Conservation (phyloP, 2,329 filamentous ascomycete species). For the Ascosphaera acerosa region DNA sequence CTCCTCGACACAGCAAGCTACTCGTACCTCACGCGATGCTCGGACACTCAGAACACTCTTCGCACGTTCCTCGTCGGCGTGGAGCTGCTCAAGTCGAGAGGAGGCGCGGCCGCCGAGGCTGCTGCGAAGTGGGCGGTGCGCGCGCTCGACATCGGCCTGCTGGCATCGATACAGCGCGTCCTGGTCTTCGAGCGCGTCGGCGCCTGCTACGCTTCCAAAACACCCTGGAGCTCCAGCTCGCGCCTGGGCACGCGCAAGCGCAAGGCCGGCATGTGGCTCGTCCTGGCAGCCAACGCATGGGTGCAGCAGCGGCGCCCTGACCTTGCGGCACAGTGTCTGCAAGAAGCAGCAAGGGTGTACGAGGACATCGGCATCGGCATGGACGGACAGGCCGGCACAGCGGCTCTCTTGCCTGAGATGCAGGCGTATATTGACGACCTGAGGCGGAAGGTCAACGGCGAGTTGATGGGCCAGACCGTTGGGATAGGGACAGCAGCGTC, state of each 20-base stretch:
- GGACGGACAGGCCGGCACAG: constrained; percentile 8
- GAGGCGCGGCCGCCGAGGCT: constrained; percentile 58
- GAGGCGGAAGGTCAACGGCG: constrained; percentile 18
- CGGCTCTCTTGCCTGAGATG: constrained; percentile 28
- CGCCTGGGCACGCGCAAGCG: constrained; percentile 46
- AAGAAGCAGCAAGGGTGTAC: constrained; percentile 36
- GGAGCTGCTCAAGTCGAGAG: constrained; percentile 60
- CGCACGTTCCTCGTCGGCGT: constrained; percentile 51
- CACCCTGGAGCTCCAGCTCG: constrained; percentile 33
- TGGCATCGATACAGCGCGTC: constrained; percentile 52
- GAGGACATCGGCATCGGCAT: constrained; percentile 12
- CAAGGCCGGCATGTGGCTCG: constrained; percentile 75
- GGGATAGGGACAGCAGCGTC: too few species aligned
- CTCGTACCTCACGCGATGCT: constrained; percentile 71
- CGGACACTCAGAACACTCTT: constrained; percentile 51
- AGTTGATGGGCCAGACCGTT: too few species aligned
- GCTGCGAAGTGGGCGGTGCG: constrained; percentile 65
- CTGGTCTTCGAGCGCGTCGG: constrained; percentile 69
- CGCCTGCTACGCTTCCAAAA: constrained; percentile 54
- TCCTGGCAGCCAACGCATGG: constrained; percentile 68
- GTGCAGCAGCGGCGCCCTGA: constrained; percentile 47
- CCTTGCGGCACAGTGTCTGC: constrained; percentile 54
- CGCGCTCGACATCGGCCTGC: constrained; percentile 51
- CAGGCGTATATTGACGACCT: constrained; percentile 21
- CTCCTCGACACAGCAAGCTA: constrained; percentile 81